Evolutionary conservation across 23 red algal species (phyloP).

Genomic region (Chondrus crispus): DNA sequence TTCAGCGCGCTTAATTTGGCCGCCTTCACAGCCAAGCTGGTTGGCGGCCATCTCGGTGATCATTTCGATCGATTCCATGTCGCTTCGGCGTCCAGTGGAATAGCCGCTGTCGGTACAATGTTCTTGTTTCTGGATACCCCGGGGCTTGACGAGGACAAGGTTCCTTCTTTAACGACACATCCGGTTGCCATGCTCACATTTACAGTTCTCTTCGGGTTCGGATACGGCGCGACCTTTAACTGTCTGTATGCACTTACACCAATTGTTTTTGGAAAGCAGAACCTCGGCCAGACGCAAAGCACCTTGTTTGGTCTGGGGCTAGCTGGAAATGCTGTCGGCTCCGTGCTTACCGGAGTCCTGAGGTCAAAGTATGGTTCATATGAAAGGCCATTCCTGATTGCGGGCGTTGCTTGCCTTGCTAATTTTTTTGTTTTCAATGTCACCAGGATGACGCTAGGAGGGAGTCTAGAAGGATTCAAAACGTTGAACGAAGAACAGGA

Average conservation of each 20-base stretch:
- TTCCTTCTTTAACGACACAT: conserved; percentile 37
- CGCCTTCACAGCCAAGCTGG: conserved; percentile 86
- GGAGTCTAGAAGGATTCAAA: conserved; percentile 30
- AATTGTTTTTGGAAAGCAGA: conserved; percentile 64
- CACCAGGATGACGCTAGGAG: conserved; percentile 42
- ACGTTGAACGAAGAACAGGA: background rate
- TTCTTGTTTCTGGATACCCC: conserved; percentile 62
- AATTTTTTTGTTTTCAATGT: conserved; percentile 73
- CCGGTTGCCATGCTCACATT: conserved; percentile 62
- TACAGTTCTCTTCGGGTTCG: conserved; percentile 77
- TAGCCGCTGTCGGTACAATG: conserved; percentile 58
- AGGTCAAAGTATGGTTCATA: conserved; percentile 64
- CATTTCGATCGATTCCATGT: conserved; percentile 81
- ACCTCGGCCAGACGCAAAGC: conserved; percentile 84
- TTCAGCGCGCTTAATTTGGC: conserved; percentile 84
- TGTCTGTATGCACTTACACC: conserved; percentile 86
- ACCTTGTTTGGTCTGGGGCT: conserved; percentile 89
- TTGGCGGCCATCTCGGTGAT: conserved; percentile 90
- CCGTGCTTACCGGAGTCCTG: conserved; percentile 76
- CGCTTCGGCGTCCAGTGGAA: conserved; percentile 30
- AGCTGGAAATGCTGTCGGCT: conserved; percentile 81
- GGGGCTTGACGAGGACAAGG: conserved; percentile 1
- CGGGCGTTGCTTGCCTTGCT: conserved; percentile 47
- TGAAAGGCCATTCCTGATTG: conserved; percentile 69
- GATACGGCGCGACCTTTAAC: conserved; percentile 95